Percentiles rank a stretch among this genome's conserved stretches.
These are phyloP conservation scores for Eucalyptus erythrocorys DNA, from an alignment of 345 rosid genomes.

Conservation along the genomic window DNA sequence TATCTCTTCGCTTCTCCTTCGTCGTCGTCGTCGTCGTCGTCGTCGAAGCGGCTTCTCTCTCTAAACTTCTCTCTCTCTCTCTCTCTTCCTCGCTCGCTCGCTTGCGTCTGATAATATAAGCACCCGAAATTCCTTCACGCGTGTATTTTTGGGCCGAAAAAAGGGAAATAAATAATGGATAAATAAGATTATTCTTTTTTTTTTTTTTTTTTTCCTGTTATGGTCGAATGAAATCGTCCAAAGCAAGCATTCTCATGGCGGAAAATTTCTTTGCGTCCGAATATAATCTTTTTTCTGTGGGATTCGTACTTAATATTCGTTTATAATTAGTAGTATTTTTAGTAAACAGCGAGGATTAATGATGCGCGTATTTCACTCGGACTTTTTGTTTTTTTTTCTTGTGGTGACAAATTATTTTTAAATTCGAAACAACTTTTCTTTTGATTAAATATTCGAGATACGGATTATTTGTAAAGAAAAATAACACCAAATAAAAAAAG, in stretches of 20 bases:
- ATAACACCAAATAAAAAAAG: background rate
- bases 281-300: background rate
- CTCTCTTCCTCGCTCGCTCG: background rate
- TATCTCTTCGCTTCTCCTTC: background rate
- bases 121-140: background rate
- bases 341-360: background rate
- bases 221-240: background rate
- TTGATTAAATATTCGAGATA: background rate
- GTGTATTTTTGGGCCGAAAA: background rate
- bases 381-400: background rate
- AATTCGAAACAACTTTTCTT: fast-evolving
- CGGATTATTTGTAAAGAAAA: background rate
- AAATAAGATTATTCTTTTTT: background rate
- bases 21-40: background rate
- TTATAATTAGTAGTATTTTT: background rate
- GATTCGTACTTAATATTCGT: background rate
- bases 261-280: background rate
- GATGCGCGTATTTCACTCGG: background rate
- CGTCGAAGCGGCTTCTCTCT: background rate
- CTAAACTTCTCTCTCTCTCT: background rate
- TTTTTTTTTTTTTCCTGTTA: background rate
- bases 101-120: background rate
- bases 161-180: background rate
- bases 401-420: fast-evolving
- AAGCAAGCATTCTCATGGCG: background rate